Base-by-base conservation (phyloP, 1,139 yeast species). In the Pichia sp. region DNA sequence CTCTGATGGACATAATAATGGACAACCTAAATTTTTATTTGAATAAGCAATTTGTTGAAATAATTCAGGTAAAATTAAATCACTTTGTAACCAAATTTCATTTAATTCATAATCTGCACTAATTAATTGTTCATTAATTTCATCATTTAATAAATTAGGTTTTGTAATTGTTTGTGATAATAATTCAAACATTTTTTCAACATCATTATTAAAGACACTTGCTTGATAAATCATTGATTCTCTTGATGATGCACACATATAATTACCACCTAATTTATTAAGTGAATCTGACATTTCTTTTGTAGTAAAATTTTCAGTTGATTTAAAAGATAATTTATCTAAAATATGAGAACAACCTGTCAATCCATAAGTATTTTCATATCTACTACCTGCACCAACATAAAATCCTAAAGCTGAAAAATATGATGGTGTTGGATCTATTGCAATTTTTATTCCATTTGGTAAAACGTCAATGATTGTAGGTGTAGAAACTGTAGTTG, bases 191-290 rank as follows among this genome's bases (percentile, higher is more conserved):
- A 94, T 89, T 53, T 72, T 70, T 38, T 80, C 94, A n/a, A 84
- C 81, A 60, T 90, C 96, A 44, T 76, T 66, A 61, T 90, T 89
- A 70, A 92, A 92, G 1, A 89, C 96, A 2, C 96, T 82, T 2
- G 97, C 95, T 64, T 92, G 97, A 63, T 92, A 92, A 68, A 92
- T 79, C 70, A 92, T 75, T 5, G 94, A 78, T 62, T 92, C 98
- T 59, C 98, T 74, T 28, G 95, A 87, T 1, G 96, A 87, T 1
- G 96, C 83, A 60, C 96, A 86, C 80, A 87, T 90, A 64, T 85
- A 89, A 63, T 90, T 92, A 11, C 98, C 98, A 37, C 98, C 98
- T 45, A 92, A 66, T 42, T 79, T 71, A 45, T 87, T 89, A 53
- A 92, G 70, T 32, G 76, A 74, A 54, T 84, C 84, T 55, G 86